These are phyloP conservation scores for Candida ovalis DNA, from an alignment of 805 yeast species.

Conservation along the genomic window DNA sequence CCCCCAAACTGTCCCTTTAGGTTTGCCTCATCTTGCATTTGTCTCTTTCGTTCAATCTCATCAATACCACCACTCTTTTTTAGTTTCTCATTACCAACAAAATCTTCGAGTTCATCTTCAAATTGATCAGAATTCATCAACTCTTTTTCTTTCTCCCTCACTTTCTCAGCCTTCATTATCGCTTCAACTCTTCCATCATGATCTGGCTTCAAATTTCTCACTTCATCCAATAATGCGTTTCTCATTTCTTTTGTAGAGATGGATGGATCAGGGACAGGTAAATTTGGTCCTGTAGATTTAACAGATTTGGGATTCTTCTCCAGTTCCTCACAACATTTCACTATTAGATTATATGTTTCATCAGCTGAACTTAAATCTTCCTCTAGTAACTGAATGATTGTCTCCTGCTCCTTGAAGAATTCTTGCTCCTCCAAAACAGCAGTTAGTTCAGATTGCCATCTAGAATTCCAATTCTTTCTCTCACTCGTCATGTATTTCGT, in stretches of 20 bases:
- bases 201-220: constrained; percentile 73
- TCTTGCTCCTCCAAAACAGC: constrained; percentile 93
- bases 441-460: constrained; percentile 90
- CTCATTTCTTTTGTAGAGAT: constrained; percentile 54
- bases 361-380: constrained; percentile 78
- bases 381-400: constrained; percentile 68
- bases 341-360: constrained; percentile 79
- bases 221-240: constrained; percentile 79
- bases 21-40: constrained; percentile 66
- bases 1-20: constrained; percentile 47
- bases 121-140: constrained; percentile 58
- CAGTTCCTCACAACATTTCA: constrained; percentile 77
- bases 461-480: constrained; percentile 80
- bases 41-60: constrained; percentile 71
- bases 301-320: constrained; percentile 48
- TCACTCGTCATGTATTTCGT: constrained; percentile 62
- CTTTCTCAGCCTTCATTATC: constrained; percentile 77
- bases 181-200: constrained; percentile 87
- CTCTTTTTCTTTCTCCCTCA: constrained; percentile 68
- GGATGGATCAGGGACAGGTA: constrained; percentile 50
- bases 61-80: constrained; percentile 87
- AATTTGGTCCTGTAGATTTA: constrained; percentile 32
- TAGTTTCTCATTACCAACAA: constrained; percentile 73
- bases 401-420: constrained; percentile 85
- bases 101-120: constrained; percentile 79